Evolutionary conservation across 257 asterid genomes (phyloP).

Genomic region (Solanum peruvianum): DNA sequence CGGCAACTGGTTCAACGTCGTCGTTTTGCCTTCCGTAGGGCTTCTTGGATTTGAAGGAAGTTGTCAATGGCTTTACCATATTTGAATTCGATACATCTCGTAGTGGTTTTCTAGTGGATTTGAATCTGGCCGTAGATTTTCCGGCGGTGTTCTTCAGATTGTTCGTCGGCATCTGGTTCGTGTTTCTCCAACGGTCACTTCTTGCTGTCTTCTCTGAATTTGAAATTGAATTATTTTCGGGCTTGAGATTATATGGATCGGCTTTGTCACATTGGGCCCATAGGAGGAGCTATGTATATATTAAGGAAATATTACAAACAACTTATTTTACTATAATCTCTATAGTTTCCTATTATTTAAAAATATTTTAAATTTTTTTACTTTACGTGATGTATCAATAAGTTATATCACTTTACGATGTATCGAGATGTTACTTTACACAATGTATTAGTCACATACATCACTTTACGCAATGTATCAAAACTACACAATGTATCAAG

Average conservation of each 20-base stretch:
- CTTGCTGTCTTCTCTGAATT: neutral
- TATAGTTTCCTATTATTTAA: fast-evolving
- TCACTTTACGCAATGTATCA: no score
- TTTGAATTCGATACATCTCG: neutral
- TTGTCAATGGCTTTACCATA: conserved; percentile 8
- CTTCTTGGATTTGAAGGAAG: conserved; percentile 8
- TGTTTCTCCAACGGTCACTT: neutral
- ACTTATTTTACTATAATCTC: no score
- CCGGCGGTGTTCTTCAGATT: neutral
- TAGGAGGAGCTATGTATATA: neutral
- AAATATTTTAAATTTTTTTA: no score
- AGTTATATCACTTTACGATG: no score
- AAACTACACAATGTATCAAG: no score
- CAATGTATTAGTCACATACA: no score
- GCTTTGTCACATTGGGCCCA: neutral
- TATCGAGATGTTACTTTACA: no score
- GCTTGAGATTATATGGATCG: neutral
- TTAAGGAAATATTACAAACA: no score
- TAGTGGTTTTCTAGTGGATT: neutral
- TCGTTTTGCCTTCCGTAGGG: neutral
- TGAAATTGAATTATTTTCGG: neutral
- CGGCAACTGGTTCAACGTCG: conserved; percentile 1
- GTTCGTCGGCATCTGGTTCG: neutral
- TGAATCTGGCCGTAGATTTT: neutral
- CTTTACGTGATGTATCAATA: no score